Conservation (phyloP, 169 alveolate genomes). For the Eimeria necatrix region DNA sequence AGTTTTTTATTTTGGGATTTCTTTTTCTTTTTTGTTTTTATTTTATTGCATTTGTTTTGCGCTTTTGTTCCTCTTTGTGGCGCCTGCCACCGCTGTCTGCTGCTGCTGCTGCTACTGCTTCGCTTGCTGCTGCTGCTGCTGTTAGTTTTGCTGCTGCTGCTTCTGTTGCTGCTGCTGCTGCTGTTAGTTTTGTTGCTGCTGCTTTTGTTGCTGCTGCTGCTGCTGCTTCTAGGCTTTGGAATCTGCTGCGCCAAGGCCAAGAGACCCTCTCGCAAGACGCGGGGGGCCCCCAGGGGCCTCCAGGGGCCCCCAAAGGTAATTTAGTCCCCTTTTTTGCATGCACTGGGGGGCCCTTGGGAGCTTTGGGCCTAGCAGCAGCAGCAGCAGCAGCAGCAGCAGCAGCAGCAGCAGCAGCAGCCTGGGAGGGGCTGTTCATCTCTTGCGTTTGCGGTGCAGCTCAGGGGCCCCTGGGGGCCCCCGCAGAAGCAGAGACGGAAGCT, state of each 20-base stretch:
- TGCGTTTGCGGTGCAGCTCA: background rate
- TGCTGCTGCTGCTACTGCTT: conserved; percentile 4
- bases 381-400: conserved; percentile 55
- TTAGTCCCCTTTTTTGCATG: background rate
- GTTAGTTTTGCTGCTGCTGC: conserved; percentile 24
- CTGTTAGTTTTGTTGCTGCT: too few relatives aligned
- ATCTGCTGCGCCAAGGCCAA: conserved; percentile 6
- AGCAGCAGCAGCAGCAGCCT: conserved; percentile 39
- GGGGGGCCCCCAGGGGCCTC: background rate
- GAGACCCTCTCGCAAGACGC: background rate
- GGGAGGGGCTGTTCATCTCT: background rate
- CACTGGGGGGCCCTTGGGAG: background rate
- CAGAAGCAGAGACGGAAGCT: too few relatives aligned
- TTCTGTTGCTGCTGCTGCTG: too few relatives aligned
- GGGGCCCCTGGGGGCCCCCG: background rate
- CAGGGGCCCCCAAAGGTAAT: background rate
- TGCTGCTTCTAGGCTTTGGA: conserved; percentile 10
- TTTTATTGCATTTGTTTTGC: background rate
- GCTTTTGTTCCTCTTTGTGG: background rate
- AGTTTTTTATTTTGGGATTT: background rate
- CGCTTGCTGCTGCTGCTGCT: conserved; percentile 31
- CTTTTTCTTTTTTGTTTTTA: too few relatives aligned
- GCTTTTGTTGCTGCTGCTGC: conserved; percentile 14
- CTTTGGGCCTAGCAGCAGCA: background rate
- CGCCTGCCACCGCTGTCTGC: background rate